Conservation (phyloP, 1,139 yeast genomes). For the Kodamaea sp. region DNA sequence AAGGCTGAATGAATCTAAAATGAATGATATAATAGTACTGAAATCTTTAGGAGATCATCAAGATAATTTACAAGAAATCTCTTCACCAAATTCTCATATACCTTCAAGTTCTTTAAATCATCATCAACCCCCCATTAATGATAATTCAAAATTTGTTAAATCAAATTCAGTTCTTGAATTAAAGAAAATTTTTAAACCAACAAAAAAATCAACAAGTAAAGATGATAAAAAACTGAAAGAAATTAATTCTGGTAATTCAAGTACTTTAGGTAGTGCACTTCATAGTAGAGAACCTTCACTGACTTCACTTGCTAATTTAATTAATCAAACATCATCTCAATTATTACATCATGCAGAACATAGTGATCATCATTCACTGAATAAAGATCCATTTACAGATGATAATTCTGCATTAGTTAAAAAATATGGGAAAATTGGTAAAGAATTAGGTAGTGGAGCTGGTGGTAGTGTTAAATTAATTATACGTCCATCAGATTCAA, state of each 20-base stretch:
- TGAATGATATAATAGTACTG: no score
- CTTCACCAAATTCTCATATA: neutral
- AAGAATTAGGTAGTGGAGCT: constrained; percentile 93
- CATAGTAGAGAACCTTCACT: constrained; percentile 36
- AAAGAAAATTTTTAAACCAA: constrained; percentile 41
- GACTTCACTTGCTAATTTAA: constrained; percentile 41
- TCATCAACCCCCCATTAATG: constrained; percentile 19
- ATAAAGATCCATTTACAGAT: constrained; percentile 44
- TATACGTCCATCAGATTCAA: constrained; percentile 73
- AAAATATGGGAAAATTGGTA: constrained; percentile 87
- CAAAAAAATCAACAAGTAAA: constrained; percentile 23
- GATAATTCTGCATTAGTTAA: constrained; percentile 67
- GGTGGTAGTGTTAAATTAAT: constrained; percentile 94
- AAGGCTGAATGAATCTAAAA: no score
- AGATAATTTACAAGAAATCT: neutral
- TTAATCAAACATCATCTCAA: constrained; percentile 45
- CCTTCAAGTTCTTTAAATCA: constrained; percentile 4
- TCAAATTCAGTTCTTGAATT: constrained; percentile 41
- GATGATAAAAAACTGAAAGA: constrained; percentile 1
- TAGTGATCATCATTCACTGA: constrained; percentile 18
- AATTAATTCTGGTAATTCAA: constrained; percentile 3
- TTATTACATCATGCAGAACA: constrained; percentile 39
- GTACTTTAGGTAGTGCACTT: constrained; percentile 9
- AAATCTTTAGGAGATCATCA: no score
- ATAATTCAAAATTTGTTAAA: constrained; percentile 31